Evolutionary conservation across 352 stramenopile genomes (phyloP).

Genomic region (Phytophthora cryptogea): DNA sequence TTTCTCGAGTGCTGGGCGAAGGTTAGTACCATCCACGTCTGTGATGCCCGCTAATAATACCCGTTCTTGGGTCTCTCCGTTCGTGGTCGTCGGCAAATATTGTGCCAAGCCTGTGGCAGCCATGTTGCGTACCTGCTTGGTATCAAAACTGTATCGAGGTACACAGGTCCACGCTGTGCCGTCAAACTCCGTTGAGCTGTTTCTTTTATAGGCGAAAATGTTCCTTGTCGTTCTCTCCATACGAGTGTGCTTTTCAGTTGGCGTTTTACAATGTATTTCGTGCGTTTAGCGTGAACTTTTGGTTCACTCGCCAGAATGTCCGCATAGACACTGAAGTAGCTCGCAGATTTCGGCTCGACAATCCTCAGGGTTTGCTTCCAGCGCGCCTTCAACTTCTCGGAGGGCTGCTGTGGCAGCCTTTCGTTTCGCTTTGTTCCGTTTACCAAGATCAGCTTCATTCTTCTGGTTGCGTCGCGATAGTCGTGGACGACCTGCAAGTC

Average conservation of each 20-base stretch:
- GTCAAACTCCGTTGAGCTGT: background rate
- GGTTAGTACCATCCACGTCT: background rate
- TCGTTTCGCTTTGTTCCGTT: slow-evolving; percentile 5
- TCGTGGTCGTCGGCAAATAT: slow-evolving; percentile 1
- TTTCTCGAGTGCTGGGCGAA: background rate
- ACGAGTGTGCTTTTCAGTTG: too few relatives aligned
- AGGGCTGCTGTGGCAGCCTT: slow-evolving; percentile 34
- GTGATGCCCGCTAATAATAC: slow-evolving; percentile 7
- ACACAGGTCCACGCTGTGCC: background rate
- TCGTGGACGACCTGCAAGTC: slow-evolving; percentile 8
- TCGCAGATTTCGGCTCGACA: slow-evolving; percentile 60
- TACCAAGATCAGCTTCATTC: background rate
- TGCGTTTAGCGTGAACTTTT: background rate
- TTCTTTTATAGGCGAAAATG: background rate
- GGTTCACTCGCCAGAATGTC: background rate
- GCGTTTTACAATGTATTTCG: too few relatives aligned
- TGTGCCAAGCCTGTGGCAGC: background rate
- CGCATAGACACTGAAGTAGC: slow-evolving; percentile 45
- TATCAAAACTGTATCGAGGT: background rate
- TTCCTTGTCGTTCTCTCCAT: background rate
- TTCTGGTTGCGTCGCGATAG: background rate
- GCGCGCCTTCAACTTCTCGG: slow-evolving; percentile 44
- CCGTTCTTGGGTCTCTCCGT: background rate
- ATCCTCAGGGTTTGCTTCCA: slow-evolving; percentile 55
- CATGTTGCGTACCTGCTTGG: background rate